Evolutionary conservation across 139 green algal species (phyloP).

Genomic region (Chlorella sp.): DNA sequence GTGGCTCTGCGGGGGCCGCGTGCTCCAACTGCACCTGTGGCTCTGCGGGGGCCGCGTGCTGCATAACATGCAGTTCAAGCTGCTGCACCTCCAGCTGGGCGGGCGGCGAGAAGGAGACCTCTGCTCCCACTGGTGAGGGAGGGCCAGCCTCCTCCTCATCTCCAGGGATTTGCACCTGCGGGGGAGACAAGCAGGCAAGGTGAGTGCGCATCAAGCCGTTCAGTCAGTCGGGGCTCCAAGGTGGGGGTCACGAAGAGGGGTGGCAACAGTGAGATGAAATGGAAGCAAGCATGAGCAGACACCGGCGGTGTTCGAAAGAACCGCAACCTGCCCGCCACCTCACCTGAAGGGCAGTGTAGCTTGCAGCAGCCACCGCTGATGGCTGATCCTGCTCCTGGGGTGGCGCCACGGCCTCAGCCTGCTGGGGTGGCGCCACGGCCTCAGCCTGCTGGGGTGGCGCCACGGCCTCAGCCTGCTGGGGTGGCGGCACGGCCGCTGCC

Average conservation of each 20-base stretch:
- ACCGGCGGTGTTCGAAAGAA: too few relatives aligned
- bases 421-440: background rate
- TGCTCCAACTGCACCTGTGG: too few relatives aligned
- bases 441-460: background rate
- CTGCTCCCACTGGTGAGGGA: background rate
- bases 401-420: background rate
- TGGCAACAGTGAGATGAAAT: too few relatives aligned
- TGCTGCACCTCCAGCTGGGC: background rate
- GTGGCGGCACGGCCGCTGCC: background rate
- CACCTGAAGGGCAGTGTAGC: background rate
- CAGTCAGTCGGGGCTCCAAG: background rate
- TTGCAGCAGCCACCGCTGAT: background rate
- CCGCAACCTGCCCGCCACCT: too few relatives aligned
- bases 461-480: background rate
- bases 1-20: too few relatives aligned
- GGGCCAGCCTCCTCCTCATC: background rate
- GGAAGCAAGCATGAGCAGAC: too few relatives aligned
- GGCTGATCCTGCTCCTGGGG: background rate
- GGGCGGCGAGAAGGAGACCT: constrained; percentile 24
- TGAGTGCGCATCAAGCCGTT: background rate
- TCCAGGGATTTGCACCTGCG: background rate
- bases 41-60: too few relatives aligned
- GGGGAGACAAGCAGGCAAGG: background rate
- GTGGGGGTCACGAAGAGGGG: too few relatives aligned
- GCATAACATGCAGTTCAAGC: background rate